Evolutionary conservation across 345 rosid genomes (phyloP).

Genomic region (Sonneratia alba): DNA sequence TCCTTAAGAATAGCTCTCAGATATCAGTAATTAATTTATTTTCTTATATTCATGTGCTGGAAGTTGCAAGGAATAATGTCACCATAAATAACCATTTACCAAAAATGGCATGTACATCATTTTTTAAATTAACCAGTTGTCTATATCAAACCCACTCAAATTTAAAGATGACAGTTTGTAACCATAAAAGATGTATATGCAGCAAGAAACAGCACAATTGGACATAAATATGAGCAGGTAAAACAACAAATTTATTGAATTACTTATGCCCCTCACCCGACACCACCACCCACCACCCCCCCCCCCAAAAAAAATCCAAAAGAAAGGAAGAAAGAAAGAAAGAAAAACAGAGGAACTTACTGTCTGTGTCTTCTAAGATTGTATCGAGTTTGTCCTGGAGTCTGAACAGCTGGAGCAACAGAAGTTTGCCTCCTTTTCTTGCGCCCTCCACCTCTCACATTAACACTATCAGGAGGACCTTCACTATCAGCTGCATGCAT

Average conservation of each 20-base stretch:
- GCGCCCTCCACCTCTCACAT: constrained; percentile 34
- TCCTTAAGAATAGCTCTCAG: background rate
- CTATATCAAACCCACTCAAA: too few species aligned
- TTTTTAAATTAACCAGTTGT: background rate
- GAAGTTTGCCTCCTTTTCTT: constrained; percentile 52
- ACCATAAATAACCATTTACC: background rate
- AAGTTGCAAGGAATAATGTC: background rate
- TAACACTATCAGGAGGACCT: constrained; percentile 50
- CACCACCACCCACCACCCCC: too few species aligned
- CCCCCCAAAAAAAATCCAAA: too few species aligned
- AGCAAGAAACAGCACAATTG: background rate
- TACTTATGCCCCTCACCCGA: background rate
- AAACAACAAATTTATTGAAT: background rate
- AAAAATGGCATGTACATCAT: background rate
- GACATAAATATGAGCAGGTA: background rate
- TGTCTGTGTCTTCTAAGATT: constrained; percentile 61
- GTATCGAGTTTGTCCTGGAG: constrained; percentile 61
- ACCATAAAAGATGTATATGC: too few species aligned
- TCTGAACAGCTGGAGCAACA: constrained; percentile 22
- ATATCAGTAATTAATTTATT: background rate
- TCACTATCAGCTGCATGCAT: constrained; percentile 55
- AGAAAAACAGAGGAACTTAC: constrained; percentile 32
- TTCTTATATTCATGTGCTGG: background rate
- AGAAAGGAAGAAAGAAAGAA: background rate
- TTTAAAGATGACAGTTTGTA: too few species aligned